Percentiles rank a stretch among this genome's conserved stretches.
These are phyloP conservation scores for Calocera viscosa DNA, from an alignment of 768 basidiomycete genomes.

Conservation along the genomic window DNA sequence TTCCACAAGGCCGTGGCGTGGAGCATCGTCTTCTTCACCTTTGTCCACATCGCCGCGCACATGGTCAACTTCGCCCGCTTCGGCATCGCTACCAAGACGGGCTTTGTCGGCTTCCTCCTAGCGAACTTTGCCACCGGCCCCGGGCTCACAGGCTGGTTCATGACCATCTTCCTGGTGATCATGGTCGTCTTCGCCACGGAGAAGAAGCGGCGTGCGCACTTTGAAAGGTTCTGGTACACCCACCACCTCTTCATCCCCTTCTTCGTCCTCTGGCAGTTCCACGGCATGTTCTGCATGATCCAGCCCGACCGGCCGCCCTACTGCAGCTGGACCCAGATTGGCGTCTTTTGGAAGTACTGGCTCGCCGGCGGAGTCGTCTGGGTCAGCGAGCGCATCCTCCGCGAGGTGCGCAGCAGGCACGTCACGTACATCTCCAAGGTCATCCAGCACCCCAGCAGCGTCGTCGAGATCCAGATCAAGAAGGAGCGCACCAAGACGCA, in stretches of 20 bases:
- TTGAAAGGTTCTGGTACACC: conserved; percentile 82
- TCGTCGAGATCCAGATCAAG: conserved; percentile 93
- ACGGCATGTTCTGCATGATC: conserved; percentile 97
- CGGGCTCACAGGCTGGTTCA: conserved; percentile 76
- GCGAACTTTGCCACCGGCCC: conserved; percentile 78
- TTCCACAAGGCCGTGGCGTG: conserved; percentile 81
- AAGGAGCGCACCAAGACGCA: conserved; percentile 76
- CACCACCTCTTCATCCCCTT: conserved; percentile 85
- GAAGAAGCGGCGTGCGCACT: conserved; percentile 61
- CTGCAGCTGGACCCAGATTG: conserved; percentile 73
- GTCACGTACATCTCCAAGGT: conserved; percentile 88
- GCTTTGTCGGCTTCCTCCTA: conserved; percentile 54
- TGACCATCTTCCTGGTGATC: conserved; percentile 30
- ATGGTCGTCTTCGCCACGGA: conserved; percentile 83
- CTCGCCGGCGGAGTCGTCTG: conserved; percentile 74
- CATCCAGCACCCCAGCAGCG: conserved; percentile 87
- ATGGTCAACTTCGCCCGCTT: conserved; percentile 73
- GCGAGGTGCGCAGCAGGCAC: conserved; percentile 84
- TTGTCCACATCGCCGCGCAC: conserved; percentile 70
- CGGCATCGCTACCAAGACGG: conserved; percentile 41
- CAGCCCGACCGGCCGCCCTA: conserved; percentile 77
- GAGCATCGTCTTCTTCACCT: conserved; percentile 68
- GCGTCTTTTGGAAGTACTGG: conserved; percentile 98
- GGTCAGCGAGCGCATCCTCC: conserved; percentile 77
- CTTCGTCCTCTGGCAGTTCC: conserved; percentile 89